Percentiles rank a stretch among this genome's conserved stretches.
Evolutionary conservation across 331 rosid genomes (phyloP).

Genomic region (Pyrus hybrid): DNA sequence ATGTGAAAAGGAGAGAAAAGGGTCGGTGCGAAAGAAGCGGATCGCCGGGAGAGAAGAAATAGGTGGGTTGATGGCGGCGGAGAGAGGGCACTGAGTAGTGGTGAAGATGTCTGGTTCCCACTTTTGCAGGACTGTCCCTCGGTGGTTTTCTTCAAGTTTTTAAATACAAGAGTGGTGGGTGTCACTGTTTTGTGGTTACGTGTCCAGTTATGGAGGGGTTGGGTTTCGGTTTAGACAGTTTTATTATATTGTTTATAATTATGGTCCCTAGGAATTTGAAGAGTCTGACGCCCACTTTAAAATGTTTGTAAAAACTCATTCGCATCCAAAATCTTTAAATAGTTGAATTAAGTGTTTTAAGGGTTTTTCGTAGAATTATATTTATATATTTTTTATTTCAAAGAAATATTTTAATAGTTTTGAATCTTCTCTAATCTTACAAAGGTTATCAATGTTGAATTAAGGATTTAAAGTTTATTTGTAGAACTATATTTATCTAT

Average conservation of each 20-base stretch:
- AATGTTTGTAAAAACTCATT: not conserved
- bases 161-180: not conserved
- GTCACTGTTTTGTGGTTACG: conserved; percentile 21
- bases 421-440: too few relatives aligned
- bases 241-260: not conserved
- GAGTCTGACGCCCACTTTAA: not conserved
- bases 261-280: not conserved
- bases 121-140: not conserved
- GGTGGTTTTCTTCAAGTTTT: not conserved
- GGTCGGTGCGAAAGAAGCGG: conserved; percentile 1
- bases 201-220: conserved; percentile 33
- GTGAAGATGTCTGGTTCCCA: conserved; percentile 1
- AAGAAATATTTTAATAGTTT: too few relatives aligned
- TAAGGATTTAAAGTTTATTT: too few relatives aligned
- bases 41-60: conserved; percentile 1
- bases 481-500: too few relatives aligned
- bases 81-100: not conserved
- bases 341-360: too few relatives aligned
- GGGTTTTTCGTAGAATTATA: too few relatives aligned
- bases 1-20: not conserved
- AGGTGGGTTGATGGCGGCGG: conserved; percentile 2
- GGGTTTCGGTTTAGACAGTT: conserved; percentile 34
- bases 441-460: too few relatives aligned
- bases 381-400: too few relatives aligned
- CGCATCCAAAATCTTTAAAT: too few relatives aligned